Percentiles rank a stretch among this genome's conserved stretches.
phyloP scores from a whole-genome alignment of 2,329 filamentous ascomycete genomes.

The Fusarium sp. region DNA sequence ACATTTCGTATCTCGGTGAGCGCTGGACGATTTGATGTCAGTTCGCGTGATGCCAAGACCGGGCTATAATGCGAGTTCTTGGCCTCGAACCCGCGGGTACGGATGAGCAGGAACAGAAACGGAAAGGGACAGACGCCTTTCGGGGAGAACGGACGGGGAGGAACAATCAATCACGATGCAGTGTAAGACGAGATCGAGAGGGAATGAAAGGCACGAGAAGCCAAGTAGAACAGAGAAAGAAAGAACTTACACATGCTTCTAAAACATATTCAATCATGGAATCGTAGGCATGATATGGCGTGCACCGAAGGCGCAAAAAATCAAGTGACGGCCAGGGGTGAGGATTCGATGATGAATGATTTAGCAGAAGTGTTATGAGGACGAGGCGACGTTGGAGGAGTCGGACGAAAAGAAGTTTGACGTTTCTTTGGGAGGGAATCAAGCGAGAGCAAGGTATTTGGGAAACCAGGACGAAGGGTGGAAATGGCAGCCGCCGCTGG shows the following conservation, averaged over 20 bases:
- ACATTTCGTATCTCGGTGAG: constrained; percentile 63
- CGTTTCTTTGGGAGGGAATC: constrained; percentile 34
- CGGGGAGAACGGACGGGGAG: constrained; percentile 18
- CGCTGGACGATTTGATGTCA: constrained; percentile 53
- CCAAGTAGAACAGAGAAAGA: neutral
- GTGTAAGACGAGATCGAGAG: neutral
- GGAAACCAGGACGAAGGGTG: constrained; percentile 25
- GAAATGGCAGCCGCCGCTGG: constrained; percentile 28
- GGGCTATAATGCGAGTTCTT: constrained; percentile 45
- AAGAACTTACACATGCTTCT: constrained; percentile 56
- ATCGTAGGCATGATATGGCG: constrained; percentile 49
- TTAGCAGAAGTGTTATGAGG: constrained; percentile 3
- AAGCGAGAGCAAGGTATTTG: constrained; percentile 38
- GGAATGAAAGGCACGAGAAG: neutral
- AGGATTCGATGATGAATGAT: constrained; percentile 2
- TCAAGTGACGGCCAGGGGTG: constrained; percentile 32
- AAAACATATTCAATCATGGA: constrained; percentile 53
- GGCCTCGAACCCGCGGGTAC: constrained; percentile 39
- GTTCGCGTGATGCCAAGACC: constrained; percentile 51
- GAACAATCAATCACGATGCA: constrained; percentile 1
- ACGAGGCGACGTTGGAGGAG: constrained; percentile 29
- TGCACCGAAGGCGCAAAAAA: constrained; percentile 45
- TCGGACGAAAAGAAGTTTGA: constrained; percentile 17
- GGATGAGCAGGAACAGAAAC: constrained; percentile 27
- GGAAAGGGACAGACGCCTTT: constrained; percentile 19